Evolutionary conservation across 495 filamentous ascomycete genomes (phyloP).

Genomic region (Hypoxylon fragiforme): DNA sequence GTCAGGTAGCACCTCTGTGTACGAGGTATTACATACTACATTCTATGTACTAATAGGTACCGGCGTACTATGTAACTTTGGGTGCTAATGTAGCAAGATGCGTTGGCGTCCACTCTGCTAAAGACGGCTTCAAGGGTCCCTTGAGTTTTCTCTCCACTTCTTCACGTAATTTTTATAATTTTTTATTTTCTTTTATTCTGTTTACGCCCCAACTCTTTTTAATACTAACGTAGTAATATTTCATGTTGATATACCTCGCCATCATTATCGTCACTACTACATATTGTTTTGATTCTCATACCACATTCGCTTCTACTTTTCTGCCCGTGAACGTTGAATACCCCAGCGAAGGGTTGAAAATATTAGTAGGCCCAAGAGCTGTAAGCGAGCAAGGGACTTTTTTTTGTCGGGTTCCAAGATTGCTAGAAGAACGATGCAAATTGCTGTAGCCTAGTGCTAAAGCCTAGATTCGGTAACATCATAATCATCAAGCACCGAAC

Average conservation of each 20-base stretch:
- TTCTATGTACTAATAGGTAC: constrained; percentile 22
- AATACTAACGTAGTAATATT: not conserved
- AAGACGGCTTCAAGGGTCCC: constrained; percentile 29
- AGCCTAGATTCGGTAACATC: constrained; percentile 33
- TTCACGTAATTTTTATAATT: constrained; percentile 23
- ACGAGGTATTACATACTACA: constrained; percentile 4
- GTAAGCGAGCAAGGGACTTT: constrained; percentile 16
- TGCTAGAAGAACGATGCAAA: constrained; percentile 14
- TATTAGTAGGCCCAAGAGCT: constrained; percentile 11
- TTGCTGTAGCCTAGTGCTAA: constrained; percentile 14
- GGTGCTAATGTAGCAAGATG: constrained; percentile 37
- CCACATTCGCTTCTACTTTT: constrained; percentile 2
- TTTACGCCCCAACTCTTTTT: constrained; percentile 17
- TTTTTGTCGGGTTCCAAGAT: no score
- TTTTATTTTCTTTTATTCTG: constrained; percentile 2
- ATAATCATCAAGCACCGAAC: constrained; percentile 28
- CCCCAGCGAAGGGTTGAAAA: constrained; percentile 6
- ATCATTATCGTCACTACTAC: constrained; percentile 7
- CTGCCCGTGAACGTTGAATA: constrained; percentile 5
- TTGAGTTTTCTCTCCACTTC: constrained; percentile 8
- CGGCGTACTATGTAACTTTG: constrained; percentile 21
- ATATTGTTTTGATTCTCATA: not conserved
- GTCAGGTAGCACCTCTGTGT: not conserved
- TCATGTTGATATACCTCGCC: constrained; percentile 13
- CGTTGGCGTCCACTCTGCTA: constrained; percentile 26